These are phyloP conservation scores for Volvox africanus DNA, from an alignment of 139 green algal genomes.

Conservation along the genomic window DNA sequence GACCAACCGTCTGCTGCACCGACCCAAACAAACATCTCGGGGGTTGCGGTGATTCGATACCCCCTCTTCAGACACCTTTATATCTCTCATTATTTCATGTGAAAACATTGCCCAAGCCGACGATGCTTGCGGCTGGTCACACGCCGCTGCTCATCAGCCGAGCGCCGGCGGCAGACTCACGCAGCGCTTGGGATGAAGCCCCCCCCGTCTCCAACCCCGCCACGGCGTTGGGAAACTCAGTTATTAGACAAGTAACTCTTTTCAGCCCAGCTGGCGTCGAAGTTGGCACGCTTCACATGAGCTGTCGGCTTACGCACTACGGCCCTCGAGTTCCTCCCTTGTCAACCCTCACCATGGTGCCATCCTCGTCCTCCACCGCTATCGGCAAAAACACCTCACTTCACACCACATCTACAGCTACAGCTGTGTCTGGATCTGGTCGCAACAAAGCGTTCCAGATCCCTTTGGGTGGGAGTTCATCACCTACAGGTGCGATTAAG, in stretches of 20 bases:
- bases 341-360: slow-evolving; percentile 36
- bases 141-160: slow-evolving; percentile 54
- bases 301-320: slow-evolving; percentile 43
- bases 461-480: too few species aligned
- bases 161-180: not conserved
- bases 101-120: slow-evolving; percentile 49
- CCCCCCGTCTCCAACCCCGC: not conserved
- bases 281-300: slow-evolving; percentile 28
- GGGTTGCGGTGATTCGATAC: not conserved
- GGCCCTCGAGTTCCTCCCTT: slow-evolving; percentile 35
- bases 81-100: slow-evolving; percentile 56
- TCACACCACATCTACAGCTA: not conserved
- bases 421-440: not conserved
- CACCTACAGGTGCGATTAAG: not conserved
- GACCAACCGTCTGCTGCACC: not conserved
- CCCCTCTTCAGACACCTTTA: slow-evolving; percentile 38
- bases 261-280: slow-evolving; percentile 35
- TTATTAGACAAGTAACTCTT: slow-evolving; percentile 11
- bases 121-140: slow-evolving; percentile 42
- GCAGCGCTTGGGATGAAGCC: not conserved
- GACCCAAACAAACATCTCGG: slow-evolving; percentile 1
- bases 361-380: not conserved
- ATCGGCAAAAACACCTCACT: not conserved
- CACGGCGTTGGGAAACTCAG: slow-evolving; percentile 3
- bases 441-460: too few species aligned